Base-by-base conservation (phyloP, 23 red algal species). In the Gracilaria caudata region DNA sequence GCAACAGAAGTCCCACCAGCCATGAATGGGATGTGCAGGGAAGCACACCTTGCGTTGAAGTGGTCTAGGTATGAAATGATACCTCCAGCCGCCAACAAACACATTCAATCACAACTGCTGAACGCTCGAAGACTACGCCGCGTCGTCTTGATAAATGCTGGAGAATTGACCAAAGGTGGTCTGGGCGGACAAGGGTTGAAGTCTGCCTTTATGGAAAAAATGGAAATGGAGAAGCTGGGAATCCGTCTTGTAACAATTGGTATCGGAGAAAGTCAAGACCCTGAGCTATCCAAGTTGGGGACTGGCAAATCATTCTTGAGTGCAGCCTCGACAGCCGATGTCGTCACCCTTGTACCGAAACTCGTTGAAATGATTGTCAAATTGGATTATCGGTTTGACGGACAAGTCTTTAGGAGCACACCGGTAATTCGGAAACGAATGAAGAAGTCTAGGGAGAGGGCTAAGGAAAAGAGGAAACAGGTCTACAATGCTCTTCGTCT, bases 21-120 rank as follows among this genome's bases (percentile, higher is more conserved):
- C 7, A 90, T 90, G 86, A 90, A 90, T 81, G 86, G 86, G 11
- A 79, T 89, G 86, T 89, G 66, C 12, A 51, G 86, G 29, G 86
- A 90, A 55, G 86, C 58, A 32, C 86, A 89, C 66, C 44, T 80
- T 30, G 86, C 75, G 10, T 51, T 90, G 77, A 90, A 90, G 40
- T 90, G 86, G 86, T 80, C 55, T 29, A 68, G 86, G 71, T 81
- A 78, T 80, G 86, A 90, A 57, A 90, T 90, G 54, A 58, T 81
- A n/a, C 86, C 86, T 23, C 86, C 86, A 9, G 75, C 76, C 7
- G 86, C 75, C 3, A 90, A 89, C 59, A 47, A 55, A 28, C 74
- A 70, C 16, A 79, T 90, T 80, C 74, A 90, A 40, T 47, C 49
- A 49, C 73, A 90, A 70, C 23, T 89, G 44, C 58, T 79, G 58